Evolutionary conservation across 2,329 filamentous ascomycete species (phyloP), one percentile per base, ranked within the genome.

Genomic region (Xylaria sp.): DNA sequence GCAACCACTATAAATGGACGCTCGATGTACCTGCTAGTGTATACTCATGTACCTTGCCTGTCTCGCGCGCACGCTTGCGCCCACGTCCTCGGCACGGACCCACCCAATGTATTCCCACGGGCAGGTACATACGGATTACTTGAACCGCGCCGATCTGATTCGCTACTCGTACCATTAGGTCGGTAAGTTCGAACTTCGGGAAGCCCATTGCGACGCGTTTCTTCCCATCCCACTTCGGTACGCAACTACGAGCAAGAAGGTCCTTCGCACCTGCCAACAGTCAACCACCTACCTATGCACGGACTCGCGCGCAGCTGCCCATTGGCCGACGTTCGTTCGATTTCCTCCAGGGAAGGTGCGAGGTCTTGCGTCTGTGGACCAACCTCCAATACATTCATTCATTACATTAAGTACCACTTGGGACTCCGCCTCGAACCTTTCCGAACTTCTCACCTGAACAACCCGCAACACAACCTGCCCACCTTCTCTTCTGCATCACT

Each of bases 21-120:
- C 3, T 5, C 7, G 47, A 49, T 23, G 46, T 19, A 49, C 47
- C 47, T 19, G 8, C 18, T 49, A 49, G 16, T 19, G 44, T 4
- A n/a, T n/a, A 6, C n/a, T 30, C 13, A 49, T n/a, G 42, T 46
- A 46, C 42, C 42, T 46, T 16, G 42, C 42, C 42, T 46, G 42
- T 13, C 42, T 46, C 11, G 42, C 5, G 42, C 5, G 42, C n/a
- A n/a, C 42, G 42, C 42, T 6, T 16, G 13, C 49, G 7, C 52
- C 57, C 57, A 19, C 30, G 52, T 48, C 7, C 47, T 23, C 51
- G 57, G 57, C 39, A 39, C 48, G 30, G 49, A 55, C 16, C 57
- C 57, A 55, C 57, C 16, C 39, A 47, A 49, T 34, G 37, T 10
- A 18, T 51, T n/a, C 10, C 46, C 47, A 35, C 42, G 10, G 42